These are phyloP conservation scores for Saccharomycopsis vini DNA, from an alignment of 805 yeast species.

Conservation along the genomic window DNA sequence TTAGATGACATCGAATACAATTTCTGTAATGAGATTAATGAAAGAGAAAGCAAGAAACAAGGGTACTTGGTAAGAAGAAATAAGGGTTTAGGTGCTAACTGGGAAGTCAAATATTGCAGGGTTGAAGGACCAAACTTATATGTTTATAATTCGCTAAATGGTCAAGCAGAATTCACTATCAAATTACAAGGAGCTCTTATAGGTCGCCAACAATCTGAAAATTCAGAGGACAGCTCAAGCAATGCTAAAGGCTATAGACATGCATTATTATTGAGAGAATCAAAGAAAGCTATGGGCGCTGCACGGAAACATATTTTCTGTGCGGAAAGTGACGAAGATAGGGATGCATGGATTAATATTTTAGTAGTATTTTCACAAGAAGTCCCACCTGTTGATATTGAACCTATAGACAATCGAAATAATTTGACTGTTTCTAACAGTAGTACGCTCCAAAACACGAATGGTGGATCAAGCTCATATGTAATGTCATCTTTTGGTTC, in stretches of 20 bases:
- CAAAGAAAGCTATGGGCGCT: conserved; percentile 27
- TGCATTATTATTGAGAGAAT: conserved; percentile 49
- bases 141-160: conserved; percentile 49
- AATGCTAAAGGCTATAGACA: conserved; percentile 40
- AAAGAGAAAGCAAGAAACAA: conserved; percentile 45
- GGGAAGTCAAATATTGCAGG: conserved; percentile 67
- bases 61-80: conserved; percentile 58
- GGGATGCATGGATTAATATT: conserved; percentile 61
- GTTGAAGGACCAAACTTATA: conserved; percentile 51
- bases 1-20: conserved; percentile 39
- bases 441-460: neutral
- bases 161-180: conserved; percentile 44
- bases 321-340: conserved; percentile 69
- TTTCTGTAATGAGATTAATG: conserved; percentile 22
- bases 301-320: conserved; percentile 54
- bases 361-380: conserved; percentile 27
- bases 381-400: conserved; percentile 2
- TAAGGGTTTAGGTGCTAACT: conserved; percentile 51
- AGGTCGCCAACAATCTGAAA: conserved; percentile 37
- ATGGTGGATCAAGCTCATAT: conserved; percentile 7
- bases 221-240: conserved; percentile 26
- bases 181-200: conserved; percentile 43
- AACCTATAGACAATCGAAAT: conserved; percentile 10
- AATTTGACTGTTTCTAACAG: neutral
- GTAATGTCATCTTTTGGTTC: conserved; percentile 5